Evolutionary conservation across 306 rosid species (phyloP), one percentile per base, ranked within the genome.

Genomic region (Sicyos edulis): DNA sequence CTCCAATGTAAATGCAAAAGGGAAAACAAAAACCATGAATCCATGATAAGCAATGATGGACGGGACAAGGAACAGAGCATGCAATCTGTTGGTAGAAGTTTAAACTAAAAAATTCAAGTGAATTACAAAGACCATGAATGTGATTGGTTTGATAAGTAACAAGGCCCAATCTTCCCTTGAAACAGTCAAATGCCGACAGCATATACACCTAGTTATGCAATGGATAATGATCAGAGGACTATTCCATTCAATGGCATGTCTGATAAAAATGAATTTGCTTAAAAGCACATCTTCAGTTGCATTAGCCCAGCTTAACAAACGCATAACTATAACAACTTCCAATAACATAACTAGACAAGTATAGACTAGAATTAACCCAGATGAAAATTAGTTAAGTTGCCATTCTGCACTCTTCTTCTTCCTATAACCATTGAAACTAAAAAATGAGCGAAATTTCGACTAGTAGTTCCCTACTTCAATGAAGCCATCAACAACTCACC

Each of bases 401-500:
- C 5, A 67, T 21, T 47, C 55, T 12, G 37, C 8, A 44, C 55
- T 45, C 26, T 21, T 12, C 20, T 47, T 47, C 72, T 44, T 67
- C 54, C 29, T 17, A 47, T 44, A 47, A 47, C 8, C 56, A 67
- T 67, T 11, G 26, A 50, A 67, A 24, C 32, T 47, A 47, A 2
- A 51, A 58, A 61, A 79, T 74, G 84, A 81, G 85, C 54, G 79
- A 57, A 78, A 6, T 54, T 12, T 16, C 51, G 65, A 68, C 4
- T 29, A 24, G 0, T 24, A 8, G 57, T 57, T 62, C 45, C 45
- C 45, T 5, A 40, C 9, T 40, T 40, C 45, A 40, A 40, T 69
- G 76, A 49, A 72, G 52, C 34, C 68, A 68, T 20, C 76, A 72
- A 80, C 76, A 72, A 80, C 97, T 87, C 78, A 95, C 99, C 99